These are phyloP conservation scores for Calonectria henricotiae DNA, from an alignment of 2,329 filamentous ascomycete genomes.

Conservation along the genomic window DNA sequence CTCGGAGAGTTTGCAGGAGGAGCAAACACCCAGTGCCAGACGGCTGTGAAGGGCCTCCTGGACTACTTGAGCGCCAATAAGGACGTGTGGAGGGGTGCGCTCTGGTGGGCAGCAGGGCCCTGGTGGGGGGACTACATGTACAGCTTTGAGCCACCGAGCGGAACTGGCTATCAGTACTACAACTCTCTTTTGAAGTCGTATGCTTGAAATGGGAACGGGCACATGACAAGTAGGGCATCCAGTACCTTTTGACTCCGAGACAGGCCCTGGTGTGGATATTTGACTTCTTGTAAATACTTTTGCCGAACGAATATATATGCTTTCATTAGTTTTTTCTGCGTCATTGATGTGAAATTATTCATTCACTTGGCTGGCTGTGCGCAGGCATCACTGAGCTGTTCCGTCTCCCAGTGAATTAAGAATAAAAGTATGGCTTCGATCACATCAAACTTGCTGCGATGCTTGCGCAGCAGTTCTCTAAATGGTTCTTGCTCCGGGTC, in stretches of 20 bases:
- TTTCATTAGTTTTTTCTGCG: too few relatives aligned
- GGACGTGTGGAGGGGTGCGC: constrained; percentile 73
- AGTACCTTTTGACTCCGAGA: background rate
- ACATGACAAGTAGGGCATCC: background rate
- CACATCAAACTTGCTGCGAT: background rate
- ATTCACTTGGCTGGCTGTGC: too few relatives aligned
- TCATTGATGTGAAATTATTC: background rate
- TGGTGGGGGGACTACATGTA: constrained; percentile 72
- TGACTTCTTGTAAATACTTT: constrained; percentile 17
- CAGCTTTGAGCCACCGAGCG: constrained; percentile 65
- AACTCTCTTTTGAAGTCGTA: constrained; percentile 35
- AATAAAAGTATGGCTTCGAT: background rate
- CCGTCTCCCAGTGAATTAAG: constrained; percentile 8
- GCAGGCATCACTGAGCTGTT: background rate
- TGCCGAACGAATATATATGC: background rate
- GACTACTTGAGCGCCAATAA: constrained; percentile 69
- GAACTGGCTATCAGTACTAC: constrained; percentile 60
- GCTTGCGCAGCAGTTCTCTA: constrained; percentile 1
- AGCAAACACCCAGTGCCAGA: constrained; percentile 67
- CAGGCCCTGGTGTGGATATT: constrained; percentile 1
- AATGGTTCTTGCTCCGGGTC: background rate
- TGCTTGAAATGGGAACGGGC: background rate
- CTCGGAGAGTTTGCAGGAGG: constrained; percentile 73
- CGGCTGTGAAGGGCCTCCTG: constrained; percentile 69
- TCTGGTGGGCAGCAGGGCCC: constrained; percentile 74